Evolutionary conservation across 176 grass and related monocot species (phyloP), one percentile per base, ranked within the genome.

Genomic region (Neostapfia colusana): DNA sequence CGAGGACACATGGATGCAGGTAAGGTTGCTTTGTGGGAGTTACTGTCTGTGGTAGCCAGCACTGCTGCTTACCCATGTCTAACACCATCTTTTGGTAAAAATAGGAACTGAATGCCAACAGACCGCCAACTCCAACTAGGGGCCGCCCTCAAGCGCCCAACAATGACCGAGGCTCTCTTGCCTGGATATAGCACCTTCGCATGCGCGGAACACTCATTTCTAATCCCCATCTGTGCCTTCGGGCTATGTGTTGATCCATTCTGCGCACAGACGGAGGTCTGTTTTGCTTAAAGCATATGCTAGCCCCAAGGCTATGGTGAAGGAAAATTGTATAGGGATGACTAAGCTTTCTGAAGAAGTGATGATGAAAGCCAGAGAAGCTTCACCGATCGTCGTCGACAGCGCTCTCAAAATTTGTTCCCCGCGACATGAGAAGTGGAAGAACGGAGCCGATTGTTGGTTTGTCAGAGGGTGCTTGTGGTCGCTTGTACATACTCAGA

Each of bases 1-100:
- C 1, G 92, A 99, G 78, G 96, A 99, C 74, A 95, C 92, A 61
- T 99, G 96, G 96, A 99, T 99, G 92, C 89, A 99, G 96, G 96
- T 99, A 69, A 79, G 21, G 20, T 28, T 40, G 10, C 58, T 81
- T 72, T 74, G 54, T 42, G 15, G 13, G 16, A 44, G 41, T 67
- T 73, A 72, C 35, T 44, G 54, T 76, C 63, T 20, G 9, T 3
- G 53, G 13, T 49, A 42, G 63, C 23, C 24, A 5, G 4, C 27
- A 48, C 8, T 16, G 6, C 16, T 84, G 42, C 58, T 37, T 65
- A 11, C 35, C 44, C 24, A 11, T 18, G 10, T 84, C 48, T 88
- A 70, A 88, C 48, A 36, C 13, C 12, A 23, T 41, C 25, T 26
- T 53, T 13, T 60, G 71, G 60, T 55, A 53, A 82, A 63, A 72